Conservation (phyloP, 768 basidiomycete species). For the Phylloporus arenicola region DNA sequence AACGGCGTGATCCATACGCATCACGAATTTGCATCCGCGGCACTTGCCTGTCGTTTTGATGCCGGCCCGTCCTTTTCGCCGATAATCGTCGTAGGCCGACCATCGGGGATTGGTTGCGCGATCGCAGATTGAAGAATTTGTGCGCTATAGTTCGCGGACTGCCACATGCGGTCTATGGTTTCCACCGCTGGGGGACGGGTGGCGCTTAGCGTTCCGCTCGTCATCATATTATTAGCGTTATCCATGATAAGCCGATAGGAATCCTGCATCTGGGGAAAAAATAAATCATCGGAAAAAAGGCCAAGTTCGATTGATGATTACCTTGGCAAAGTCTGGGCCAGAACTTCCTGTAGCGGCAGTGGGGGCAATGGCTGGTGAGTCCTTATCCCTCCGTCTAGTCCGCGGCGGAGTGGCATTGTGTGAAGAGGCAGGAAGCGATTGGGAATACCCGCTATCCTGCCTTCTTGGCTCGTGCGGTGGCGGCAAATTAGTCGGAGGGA, state of each 20-base stretch:
- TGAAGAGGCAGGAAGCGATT: slow-evolving; percentile 22
- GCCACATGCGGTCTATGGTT: slow-evolving; percentile 39
- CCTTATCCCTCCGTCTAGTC: slow-evolving; percentile 35
- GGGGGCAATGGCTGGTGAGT: slow-evolving; percentile 25
- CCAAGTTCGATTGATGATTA: slow-evolving; percentile 12
- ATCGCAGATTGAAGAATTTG: slow-evolving; percentile 29
- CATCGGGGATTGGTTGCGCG: slow-evolving; percentile 26
- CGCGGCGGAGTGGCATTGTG: slow-evolving; percentile 28
- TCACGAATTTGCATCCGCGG: slow-evolving; percentile 24
- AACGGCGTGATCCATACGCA: slow-evolving; percentile 27
- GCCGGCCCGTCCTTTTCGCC: slow-evolving; percentile 29
- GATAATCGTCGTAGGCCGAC: slow-evolving; percentile 16
- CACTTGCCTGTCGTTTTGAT: slow-evolving; percentile 32
- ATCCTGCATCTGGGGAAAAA: slow-evolving; percentile 34
- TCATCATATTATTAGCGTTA: slow-evolving; percentile 29
- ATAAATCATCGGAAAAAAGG: slow-evolving; percentile 7
- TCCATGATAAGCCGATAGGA: slow-evolving; percentile 43
- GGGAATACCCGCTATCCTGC: slow-evolving; percentile 30
- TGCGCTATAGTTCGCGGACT: slow-evolving; percentile 38
- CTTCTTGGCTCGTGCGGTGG: slow-evolving; percentile 31
- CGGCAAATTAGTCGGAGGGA: slow-evolving; percentile 22
- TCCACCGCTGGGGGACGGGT: slow-evolving; percentile 27
- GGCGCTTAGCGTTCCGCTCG: slow-evolving; percentile 17
- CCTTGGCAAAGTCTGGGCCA: slow-evolving; percentile 41
- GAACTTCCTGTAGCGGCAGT: slow-evolving; percentile 20